Conservation (phyloP, 176 grass and related monocot genomes). For the Avena eriantha region DNA sequence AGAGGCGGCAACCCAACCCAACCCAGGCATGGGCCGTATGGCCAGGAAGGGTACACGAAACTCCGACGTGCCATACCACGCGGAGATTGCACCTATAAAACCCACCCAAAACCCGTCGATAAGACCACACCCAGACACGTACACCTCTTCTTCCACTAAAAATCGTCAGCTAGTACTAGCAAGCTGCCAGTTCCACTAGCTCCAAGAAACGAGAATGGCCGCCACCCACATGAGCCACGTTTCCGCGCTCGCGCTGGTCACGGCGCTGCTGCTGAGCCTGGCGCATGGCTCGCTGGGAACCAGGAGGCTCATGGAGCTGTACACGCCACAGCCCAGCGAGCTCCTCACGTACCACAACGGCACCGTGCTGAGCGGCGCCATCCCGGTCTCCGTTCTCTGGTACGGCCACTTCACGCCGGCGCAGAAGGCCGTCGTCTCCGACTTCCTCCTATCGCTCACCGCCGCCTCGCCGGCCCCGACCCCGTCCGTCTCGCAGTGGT, state of each 20-base stretch:
- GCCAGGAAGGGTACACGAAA: conserved; percentile 39
- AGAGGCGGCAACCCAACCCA: conserved; percentile 1
- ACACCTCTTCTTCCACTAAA: neutral
- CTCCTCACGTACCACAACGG: conserved; percentile 76
- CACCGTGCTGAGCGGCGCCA: conserved; percentile 63
- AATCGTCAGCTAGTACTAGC: neutral
- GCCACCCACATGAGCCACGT: neutral
- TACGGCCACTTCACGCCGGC: conserved; percentile 66
- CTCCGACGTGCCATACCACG: neutral
- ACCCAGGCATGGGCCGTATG: neutral
- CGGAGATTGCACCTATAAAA: conserved; percentile 43
- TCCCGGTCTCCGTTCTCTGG: conserved; percentile 71
- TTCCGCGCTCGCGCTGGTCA: neutral
- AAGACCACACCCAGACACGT: conserved; percentile 41
- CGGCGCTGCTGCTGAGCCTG: conserved; percentile 38
- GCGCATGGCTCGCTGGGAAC: conserved; percentile 30
- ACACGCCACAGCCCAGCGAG: conserved; percentile 42
- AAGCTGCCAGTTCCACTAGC: neutral
- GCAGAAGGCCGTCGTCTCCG: conserved; percentile 76
- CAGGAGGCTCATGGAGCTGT: conserved; percentile 60
- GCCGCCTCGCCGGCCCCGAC: conserved; percentile 26
- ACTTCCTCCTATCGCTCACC: conserved; percentile 76
- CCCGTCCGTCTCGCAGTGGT: conserved; percentile 79
- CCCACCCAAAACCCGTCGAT: neutral
- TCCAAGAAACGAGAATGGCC: conserved; percentile 47